Conservation (phyloP, 2,329 filamentous ascomycete genomes). For the Endothia cerciana region DNA sequence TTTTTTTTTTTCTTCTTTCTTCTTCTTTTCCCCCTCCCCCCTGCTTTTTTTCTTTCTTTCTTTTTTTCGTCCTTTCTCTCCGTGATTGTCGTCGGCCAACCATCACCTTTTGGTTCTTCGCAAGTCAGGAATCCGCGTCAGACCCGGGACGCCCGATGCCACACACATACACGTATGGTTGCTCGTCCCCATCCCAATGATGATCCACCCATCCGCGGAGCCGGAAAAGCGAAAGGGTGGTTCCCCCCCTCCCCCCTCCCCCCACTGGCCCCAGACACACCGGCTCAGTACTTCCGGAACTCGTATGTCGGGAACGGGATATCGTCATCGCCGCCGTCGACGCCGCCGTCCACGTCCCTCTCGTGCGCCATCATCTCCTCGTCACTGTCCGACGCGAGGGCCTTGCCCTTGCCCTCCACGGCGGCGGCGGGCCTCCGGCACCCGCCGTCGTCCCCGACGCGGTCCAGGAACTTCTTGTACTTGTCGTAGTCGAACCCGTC, state of each 20-base stretch:
- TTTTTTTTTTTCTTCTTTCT: not conserved
- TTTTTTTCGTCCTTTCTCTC: not conserved
- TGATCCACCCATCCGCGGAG: not conserved
- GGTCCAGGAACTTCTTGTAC: slow-evolving; percentile 20
- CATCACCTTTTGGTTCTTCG: not conserved
- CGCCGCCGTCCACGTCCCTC: slow-evolving; percentile 4
- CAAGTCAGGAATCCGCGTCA: too few relatives aligned
- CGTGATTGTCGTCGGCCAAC: not conserved
- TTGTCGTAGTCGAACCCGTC: slow-evolving; percentile 13
- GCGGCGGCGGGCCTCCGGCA: not conserved
- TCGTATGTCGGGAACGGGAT: slow-evolving; percentile 10
- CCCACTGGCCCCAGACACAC: not conserved
- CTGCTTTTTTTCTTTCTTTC: not conserved
- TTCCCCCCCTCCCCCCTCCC: not conserved
- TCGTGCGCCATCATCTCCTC: slow-evolving; percentile 6
- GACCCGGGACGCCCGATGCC: too few relatives aligned
- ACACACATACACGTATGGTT: not conserved
- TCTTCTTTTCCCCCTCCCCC: slow-evolving; percentile 10
- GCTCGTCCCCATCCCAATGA: not conserved
- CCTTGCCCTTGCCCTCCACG: not conserved
- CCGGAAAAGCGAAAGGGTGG: too few relatives aligned
- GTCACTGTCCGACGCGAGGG: not conserved
- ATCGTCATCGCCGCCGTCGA: not conserved
- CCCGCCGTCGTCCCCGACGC: slow-evolving; percentile 11
- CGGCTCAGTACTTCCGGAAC: slow-evolving; percentile 14